phyloP scores from a whole-genome alignment of 2,329 filamentous ascomycete species.

The Penicillium sp. region DNA sequence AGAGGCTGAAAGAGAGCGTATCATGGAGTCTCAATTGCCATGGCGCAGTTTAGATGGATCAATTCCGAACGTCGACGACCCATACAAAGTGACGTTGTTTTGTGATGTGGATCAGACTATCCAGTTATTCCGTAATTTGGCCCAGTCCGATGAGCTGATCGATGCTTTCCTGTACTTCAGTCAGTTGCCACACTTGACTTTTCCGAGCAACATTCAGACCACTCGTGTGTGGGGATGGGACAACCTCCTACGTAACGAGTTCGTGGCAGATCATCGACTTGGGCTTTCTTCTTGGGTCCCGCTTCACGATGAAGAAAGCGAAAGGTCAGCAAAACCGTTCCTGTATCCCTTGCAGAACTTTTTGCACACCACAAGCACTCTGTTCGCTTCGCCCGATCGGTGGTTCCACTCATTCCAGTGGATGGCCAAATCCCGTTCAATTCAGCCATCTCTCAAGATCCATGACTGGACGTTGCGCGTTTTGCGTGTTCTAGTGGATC shows the following conservation, averaged over 20 bases:
- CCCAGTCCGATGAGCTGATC: slow-evolving; percentile 54
- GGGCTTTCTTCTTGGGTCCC: slow-evolving; percentile 29
- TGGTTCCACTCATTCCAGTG: slow-evolving; percentile 48
- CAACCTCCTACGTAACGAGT: slow-evolving; percentile 52
- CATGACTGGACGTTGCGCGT: slow-evolving; percentile 53
- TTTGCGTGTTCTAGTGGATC: slow-evolving; percentile 59
- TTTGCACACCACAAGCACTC: slow-evolving; percentile 50
- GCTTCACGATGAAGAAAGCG: background rate
- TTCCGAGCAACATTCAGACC: slow-evolving; percentile 20
- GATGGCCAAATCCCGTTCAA: slow-evolving; percentile 25
- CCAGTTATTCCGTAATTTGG: slow-evolving; percentile 30
- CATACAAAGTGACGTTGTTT: slow-evolving; percentile 78
- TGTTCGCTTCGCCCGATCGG: slow-evolving; percentile 53
- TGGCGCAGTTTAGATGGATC: slow-evolving; percentile 73
- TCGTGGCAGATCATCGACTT: slow-evolving; percentile 30
- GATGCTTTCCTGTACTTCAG: slow-evolving; percentile 72
- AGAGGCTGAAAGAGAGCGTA: slow-evolving; percentile 55
- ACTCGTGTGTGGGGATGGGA: slow-evolving; percentile 51
- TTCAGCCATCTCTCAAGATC: slow-evolving; percentile 38
- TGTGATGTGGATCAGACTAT: slow-evolving; percentile 71
- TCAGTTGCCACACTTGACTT: slow-evolving; percentile 59
- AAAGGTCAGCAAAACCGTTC: slow-evolving; percentile 24
- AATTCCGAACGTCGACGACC: slow-evolving; percentile 68
- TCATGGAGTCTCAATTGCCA: slow-evolving; percentile 57
- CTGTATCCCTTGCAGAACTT: slow-evolving; percentile 41